These are phyloP conservation scores for Tirmania nivea DNA, from an alignment of 495 filamentous ascomycete species.

Conservation along the genomic window DNA sequence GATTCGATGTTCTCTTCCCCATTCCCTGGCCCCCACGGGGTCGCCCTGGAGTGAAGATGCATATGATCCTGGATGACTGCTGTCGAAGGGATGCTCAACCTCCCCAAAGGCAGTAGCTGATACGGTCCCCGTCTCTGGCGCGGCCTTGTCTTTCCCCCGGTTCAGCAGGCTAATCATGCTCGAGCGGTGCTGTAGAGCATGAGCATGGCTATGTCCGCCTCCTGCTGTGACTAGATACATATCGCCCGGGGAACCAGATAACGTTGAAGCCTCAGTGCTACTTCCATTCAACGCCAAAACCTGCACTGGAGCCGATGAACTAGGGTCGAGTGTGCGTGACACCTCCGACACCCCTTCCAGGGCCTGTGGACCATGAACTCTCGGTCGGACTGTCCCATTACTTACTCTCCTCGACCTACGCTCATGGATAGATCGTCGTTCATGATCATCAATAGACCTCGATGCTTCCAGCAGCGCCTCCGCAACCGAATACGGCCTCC, in stretches of 20 bases:
- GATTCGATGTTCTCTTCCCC: not conserved
- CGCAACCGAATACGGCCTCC: constrained; percentile 51
- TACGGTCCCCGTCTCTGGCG: constrained; percentile 64
- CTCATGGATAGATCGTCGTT: not conserved
- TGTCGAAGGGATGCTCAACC: constrained; percentile 42
- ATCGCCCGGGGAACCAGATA: constrained; percentile 5
- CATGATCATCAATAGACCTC: constrained; percentile 52
- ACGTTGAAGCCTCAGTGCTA: constrained; percentile 6
- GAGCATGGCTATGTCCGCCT: not conserved
- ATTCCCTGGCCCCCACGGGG: not conserved
- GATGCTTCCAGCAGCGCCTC: constrained; percentile 87
- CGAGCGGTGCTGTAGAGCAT: constrained; percentile 30
- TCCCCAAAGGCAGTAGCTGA: constrained; percentile 68
- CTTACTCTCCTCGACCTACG: not conserved
- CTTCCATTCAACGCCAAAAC: constrained; percentile 8
- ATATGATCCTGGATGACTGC: not conserved
- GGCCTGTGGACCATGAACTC: not conserved
- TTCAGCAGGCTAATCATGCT: constrained; percentile 72
- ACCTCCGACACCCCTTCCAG: not conserved
- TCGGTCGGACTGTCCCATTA: not conserved
- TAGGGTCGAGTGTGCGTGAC: not conserved
- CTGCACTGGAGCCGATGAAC: constrained; percentile 7
- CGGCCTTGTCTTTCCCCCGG: constrained; percentile 54
- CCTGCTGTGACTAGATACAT: constrained; percentile 3
- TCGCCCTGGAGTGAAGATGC: constrained; percentile 2